Base-by-base conservation (phyloP, 768 basidiomycete species). In the Collybia mongolica region DNA sequence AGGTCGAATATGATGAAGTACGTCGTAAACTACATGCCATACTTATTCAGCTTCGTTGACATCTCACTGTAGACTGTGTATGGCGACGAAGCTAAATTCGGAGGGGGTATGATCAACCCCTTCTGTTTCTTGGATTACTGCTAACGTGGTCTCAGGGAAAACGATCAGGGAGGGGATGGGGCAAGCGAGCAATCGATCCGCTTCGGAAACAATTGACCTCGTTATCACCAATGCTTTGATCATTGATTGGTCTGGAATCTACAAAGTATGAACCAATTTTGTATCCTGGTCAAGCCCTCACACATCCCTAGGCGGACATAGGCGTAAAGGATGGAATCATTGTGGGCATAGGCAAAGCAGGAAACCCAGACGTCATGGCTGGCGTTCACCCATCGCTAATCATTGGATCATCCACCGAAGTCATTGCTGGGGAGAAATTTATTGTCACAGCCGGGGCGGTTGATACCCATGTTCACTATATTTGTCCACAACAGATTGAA, bases 51-150 rank as follows among this genome's bases (percentile, higher is more conserved):
- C 49, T 1, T 7, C 12, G n/a, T 8, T 29, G 4, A 32, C 19
- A 54, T 44, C 20, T 14, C 48, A 54, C 22, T 26, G 2, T 51
- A 91, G 84, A 90, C 95, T 4, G 73, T 83, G 3, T 96, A 97
- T 62, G 97, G 96, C 1, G 96, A 98, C 51, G 96, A 98, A 69
- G 88, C 91, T 71, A 98, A 98, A 70, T 99, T 99, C 60, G 97
- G 97, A 6, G 96, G 94, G 61, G 96, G 93, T 84, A 60, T 54
- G 70, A 52, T 37, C 41, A 18, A 20, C 18, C 36, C 46, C 5
- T 0, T 15, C 12, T 38, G 39, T 24, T 24, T 35, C 17, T 3
- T 32, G 7, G 17, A 2, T 39, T 40, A 32, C 41, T 40, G 3
- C 20, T 51, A 4, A 60, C 36, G 39, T 45, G 19, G 39, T 41